Evolutionary conservation across 2,329 filamentous ascomycete genomes (phyloP), one percentile per base, ranked within the genome.

Genomic region (Magnaporthales sp.): DNA sequence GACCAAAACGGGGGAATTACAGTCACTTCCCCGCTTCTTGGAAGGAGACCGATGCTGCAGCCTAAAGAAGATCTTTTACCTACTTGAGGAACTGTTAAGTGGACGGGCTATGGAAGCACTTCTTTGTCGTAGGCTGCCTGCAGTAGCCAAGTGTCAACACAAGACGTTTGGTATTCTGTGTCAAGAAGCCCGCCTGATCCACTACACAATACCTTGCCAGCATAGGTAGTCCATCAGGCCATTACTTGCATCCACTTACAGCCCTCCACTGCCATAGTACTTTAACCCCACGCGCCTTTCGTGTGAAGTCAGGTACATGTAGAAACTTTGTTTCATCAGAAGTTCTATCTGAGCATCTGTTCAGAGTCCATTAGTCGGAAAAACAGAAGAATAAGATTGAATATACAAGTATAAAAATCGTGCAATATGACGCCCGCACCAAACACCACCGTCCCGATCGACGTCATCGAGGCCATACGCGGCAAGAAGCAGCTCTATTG

Each of bases 401-500:
- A 7, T n/a, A 51, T 7, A 51, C 5, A n/a, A 51, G 15, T n/a
- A 51, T n/a, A n/a, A 51, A n/a, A n/a, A 8, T n/a, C n/a, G 19
- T 19, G 5, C 38, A 51, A 4, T 19, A 51, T 51, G 38, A n/a
- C 38, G 19, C 38, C 38, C 38, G 38, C 38, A 9, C 38, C 38
- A 51, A 51, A 51, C 38, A 51, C 38, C 27, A 32, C 61, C n/a
- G 61, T 63, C 24, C 29, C 61, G n/a, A 15, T 29, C 26, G 61
- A 65, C 29, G 63, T 54, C 63, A 26, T 26, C 7, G 63, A 65
- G 63, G 26, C 26, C 32, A 65, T 65, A 24, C 63, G 63, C 5
- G 32, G 24, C 63, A 51, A 54, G 32, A 65, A 65, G 63, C 46
- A 51, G 19, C 63, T 54, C 22, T 65, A 65, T 38, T 65, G 63